Percentiles rank a stretch among this genome's conserved stretches.
Conservation (phyloP, 257 asterid species). For the Ligustrum vulgare region DNA sequence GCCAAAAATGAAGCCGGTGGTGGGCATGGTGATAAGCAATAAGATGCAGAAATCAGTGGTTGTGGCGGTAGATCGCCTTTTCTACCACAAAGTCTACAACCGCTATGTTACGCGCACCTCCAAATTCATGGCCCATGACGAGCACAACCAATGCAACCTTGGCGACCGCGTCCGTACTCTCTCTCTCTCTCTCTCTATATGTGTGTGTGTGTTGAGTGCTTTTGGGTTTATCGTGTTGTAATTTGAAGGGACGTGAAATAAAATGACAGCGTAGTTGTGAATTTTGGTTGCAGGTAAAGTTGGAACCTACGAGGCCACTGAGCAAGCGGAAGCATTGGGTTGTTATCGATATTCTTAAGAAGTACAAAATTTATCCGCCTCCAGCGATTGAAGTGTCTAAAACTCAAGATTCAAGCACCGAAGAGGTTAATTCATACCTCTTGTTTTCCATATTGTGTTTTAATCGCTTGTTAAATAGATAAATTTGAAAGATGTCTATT, state of each 20-base stretch:
- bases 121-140: slow-evolving; percentile 96
- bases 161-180: slow-evolving; percentile 70
- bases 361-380: slow-evolving; percentile 66
- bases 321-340: slow-evolving; percentile 82
- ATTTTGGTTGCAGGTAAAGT: slow-evolving; percentile 52
- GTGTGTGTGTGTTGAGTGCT: not conserved
- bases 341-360: slow-evolving; percentile 78
- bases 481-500: not conserved
- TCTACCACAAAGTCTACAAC: slow-evolving; percentile 75
- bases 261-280: not conserved
- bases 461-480: not conserved
- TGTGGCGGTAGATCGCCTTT: slow-evolving; percentile 85
- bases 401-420: slow-evolving; percentile 23
- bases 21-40: slow-evolving; percentile 77
- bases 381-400: slow-evolving; percentile 31
- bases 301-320: slow-evolving; percentile 84
- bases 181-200: not conserved
- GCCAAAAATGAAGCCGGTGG: slow-evolving; percentile 70
- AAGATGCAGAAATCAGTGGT: slow-evolving; percentile 96
- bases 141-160: slow-evolving; percentile 58
- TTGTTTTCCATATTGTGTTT: not conserved
- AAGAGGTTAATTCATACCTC: slow-evolving; percentile 5
- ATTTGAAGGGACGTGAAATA: not conserved
- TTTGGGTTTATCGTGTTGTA: not conserved
- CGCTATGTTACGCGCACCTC: slow-evolving; percentile 90